A percentile compares a stretch with the other conserved stretches of the same genome.
phyloP scores from a whole-genome alignment of 2,329 filamentous ascomycete species.

The Talaromyces sp. region DNA sequence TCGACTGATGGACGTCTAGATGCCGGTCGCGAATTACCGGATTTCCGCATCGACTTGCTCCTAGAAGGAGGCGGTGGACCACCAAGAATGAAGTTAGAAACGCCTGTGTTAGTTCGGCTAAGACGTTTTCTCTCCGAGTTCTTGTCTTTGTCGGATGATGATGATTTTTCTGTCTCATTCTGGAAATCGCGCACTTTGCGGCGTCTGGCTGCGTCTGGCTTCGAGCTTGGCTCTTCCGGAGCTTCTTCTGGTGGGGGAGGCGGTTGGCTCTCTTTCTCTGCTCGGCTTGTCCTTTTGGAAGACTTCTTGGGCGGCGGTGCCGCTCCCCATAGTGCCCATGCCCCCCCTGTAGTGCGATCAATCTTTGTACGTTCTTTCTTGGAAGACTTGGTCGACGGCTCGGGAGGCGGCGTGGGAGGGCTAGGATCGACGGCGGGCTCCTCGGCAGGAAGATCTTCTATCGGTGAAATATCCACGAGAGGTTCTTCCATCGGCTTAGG shows the following conservation, averaged over 20 bases:
- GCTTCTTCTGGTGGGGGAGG: conserved; percentile 36
- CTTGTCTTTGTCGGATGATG: conserved; percentile 67
- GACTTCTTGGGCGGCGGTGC: conserved; percentile 43
- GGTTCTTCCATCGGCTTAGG: conserved; percentile 14
- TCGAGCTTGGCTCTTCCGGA: conserved; percentile 48
- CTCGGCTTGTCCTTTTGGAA: conserved; percentile 44
- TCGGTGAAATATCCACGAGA: conserved; percentile 12
- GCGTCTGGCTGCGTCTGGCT: conserved; percentile 48
- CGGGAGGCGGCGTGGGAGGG: conserved; percentile 43
- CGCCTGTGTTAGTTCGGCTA: conserved; percentile 49
- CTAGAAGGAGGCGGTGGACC: conserved; percentile 50
- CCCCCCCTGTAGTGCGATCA: conserved; percentile 59
- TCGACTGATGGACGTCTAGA: conserved; percentile 67
- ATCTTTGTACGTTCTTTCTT: conserved; percentile 75
- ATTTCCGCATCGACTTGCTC: conserved; percentile 62
- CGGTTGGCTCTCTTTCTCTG: conserved; percentile 28
- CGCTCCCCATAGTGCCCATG: conserved; percentile 71
- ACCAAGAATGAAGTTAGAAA: conserved; percentile 60
- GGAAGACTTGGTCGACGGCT: conserved; percentile 52
- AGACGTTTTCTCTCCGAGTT: conserved; percentile 48
- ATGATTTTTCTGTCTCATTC: conserved; percentile 37
- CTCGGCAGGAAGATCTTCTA: conserved; percentile 18
- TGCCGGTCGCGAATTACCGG: conserved; percentile 46
- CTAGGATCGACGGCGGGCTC: conserved; percentile 12
- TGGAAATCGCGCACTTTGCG: conserved; percentile 59